phyloP scores from a whole-genome alignment of 1,284 basidiomycete genomes.

The Fistulina hepatica region DNA sequence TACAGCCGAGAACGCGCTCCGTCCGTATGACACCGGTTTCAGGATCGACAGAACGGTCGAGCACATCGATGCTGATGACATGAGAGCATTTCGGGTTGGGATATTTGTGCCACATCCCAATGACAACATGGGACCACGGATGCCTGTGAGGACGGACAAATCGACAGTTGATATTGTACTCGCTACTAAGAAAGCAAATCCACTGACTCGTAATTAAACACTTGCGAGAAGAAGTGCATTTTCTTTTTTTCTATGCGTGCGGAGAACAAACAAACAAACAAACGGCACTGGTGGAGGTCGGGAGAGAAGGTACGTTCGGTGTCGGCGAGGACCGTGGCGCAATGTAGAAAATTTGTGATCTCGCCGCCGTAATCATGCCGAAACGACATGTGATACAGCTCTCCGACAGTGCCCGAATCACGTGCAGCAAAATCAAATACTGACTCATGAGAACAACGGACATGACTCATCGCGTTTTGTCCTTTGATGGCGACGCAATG shows the following conservation, averaged over 20 bases:
- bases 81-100: constrained; percentile 90
- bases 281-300: too few species aligned
- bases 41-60: constrained; percentile 76
- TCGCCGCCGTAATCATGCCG: too few species aligned
- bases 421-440: too few species aligned
- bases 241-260: too few species aligned
- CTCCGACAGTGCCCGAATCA: too few species aligned
- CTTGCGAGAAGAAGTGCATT: constrained; percentile 71
- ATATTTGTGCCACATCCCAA: constrained; percentile 91
- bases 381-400: too few species aligned
- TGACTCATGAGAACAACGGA: too few species aligned
- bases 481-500: too few species aligned
- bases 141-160: constrained; percentile 39
- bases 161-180: neutral
- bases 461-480: too few species aligned
- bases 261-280: neutral
- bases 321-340: too few species aligned
- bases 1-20: constrained; percentile 76
- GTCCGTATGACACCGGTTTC: constrained; percentile 81
- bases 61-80: constrained; percentile 83
- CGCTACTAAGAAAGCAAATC: constrained; percentile 1
- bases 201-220: constrained; percentile 62
- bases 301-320: too few species aligned
- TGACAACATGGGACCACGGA: constrained; percentile 77
- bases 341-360: too few species aligned